A percentile compares a stretch with the other conserved stretches of the same genome.
These are phyloP conservation scores for Phytopythium helicoides DNA, from an alignment of 352 stramenopile genomes.

Conservation along the genomic window DNA sequence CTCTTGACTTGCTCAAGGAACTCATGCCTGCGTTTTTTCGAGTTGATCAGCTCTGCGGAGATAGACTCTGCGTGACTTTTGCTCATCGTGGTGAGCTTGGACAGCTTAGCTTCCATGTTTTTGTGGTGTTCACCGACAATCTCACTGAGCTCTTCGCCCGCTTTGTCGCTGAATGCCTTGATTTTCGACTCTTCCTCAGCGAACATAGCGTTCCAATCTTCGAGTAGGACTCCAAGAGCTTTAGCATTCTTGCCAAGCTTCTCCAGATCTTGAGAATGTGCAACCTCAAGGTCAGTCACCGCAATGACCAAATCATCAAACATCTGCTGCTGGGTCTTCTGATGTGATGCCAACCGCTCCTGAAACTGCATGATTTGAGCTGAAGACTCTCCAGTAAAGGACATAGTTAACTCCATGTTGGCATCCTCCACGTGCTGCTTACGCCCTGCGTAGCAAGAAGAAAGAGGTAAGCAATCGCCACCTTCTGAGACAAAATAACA, in stretches of 20 bases:
- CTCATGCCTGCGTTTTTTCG: slow-evolving; percentile 23
- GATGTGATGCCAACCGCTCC: slow-evolving; percentile 40
- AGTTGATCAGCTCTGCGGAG: slow-evolving; percentile 19
- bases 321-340: slow-evolving; percentile 42
- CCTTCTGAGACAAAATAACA: neutral
- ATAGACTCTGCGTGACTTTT: slow-evolving; percentile 29
- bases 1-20: slow-evolving; percentile 33
- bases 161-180: slow-evolving; percentile 8
- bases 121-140: slow-evolving; percentile 25
- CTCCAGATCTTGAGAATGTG: slow-evolving; percentile 42
- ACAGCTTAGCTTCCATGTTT: slow-evolving; percentile 27
- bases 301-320: slow-evolving; percentile 39
- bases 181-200: slow-evolving; percentile 16
- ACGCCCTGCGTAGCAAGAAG: slow-evolving; percentile 26
- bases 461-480: too few species aligned
- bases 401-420: slow-evolving; percentile 45
- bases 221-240: slow-evolving; percentile 28
- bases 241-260: slow-evolving; percentile 31
- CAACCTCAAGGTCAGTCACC: slow-evolving; percentile 43
- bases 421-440: slow-evolving; percentile 38
- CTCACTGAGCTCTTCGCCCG: slow-evolving; percentile 20
- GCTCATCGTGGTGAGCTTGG: slow-evolving; percentile 28
- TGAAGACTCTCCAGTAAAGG: slow-evolving; percentile 42
- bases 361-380: slow-evolving; percentile 47
- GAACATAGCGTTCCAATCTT: slow-evolving; percentile 19